phyloP scores from a whole-genome alignment of 2,329 filamentous ascomycete species.

The Karstenula rhodostoma region DNA sequence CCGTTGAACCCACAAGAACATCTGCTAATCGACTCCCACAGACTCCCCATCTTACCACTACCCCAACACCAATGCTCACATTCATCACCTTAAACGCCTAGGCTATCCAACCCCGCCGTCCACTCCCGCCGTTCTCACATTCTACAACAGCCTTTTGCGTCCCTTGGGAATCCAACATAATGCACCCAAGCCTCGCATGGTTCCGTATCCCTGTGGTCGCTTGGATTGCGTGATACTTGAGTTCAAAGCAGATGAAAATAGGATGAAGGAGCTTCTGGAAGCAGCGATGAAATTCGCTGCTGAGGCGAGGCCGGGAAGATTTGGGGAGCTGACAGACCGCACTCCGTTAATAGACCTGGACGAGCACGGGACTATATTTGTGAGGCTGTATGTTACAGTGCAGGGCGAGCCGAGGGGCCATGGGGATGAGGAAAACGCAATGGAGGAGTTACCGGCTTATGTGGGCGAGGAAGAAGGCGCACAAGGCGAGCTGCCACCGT shows the following conservation, averaged over 20 bases:
- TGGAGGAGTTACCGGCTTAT: constrained; percentile 4
- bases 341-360: background rate
- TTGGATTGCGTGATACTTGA: background rate
- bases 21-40: background rate
- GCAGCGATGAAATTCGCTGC: background rate
- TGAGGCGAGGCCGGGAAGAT: background rate
- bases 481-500: background rate
- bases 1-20: background rate
- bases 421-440: background rate
- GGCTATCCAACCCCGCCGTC: background rate
- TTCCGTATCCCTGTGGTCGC: background rate
- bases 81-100: background rate
- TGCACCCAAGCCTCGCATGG: background rate
- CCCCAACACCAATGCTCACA: background rate
- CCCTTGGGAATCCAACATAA: background rate
- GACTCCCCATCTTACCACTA: background rate
- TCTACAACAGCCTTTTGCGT: background rate
- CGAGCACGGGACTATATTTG: background rate
- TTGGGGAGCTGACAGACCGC: background rate
- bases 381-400: background rate
- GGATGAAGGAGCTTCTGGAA: background rate
- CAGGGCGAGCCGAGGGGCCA: too few relatives aligned
- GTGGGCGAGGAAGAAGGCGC: background rate
- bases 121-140: background rate
- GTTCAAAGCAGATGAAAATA: background rate